phyloP scores from a whole-genome alignment of 2,329 filamentous ascomycete genomes.

The Apiospora aurea region DNA sequence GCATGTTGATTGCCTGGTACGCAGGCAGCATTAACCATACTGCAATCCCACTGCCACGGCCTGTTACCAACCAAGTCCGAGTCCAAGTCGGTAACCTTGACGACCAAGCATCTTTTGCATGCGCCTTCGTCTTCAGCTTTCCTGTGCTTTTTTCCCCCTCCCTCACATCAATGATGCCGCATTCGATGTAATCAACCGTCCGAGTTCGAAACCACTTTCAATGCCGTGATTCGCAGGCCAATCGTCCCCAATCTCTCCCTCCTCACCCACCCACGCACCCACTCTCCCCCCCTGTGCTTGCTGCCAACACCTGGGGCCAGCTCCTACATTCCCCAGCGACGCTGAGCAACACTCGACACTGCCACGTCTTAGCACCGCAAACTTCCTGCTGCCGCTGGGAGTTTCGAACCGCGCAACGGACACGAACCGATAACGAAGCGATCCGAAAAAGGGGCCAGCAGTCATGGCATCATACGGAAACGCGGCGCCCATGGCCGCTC shows the following conservation, averaged over 20 bases:
- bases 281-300: constrained; percentile 2
- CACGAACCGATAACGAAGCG: constrained; percentile 16
- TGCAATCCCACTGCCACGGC: neutral
- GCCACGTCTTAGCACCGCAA: neutral
- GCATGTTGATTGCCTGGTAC: constrained; percentile 8
- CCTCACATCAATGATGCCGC: constrained; percentile 10
- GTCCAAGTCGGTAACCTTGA: constrained; percentile 12
- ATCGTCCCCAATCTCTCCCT: constrained; percentile 15
- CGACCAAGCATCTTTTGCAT: constrained; percentile 17
- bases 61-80: constrained; percentile 5
- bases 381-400: neutral
- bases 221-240: constrained; percentile 21
- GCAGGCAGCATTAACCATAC: constrained; percentile 8
- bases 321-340: constrained; percentile 15
- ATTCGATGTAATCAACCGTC: constrained; percentile 2
- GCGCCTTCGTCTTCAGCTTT: constrained; percentile 14
- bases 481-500: constrained; percentile 40
- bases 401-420: neutral
- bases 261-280: neutral
- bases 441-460: constrained; percentile 18
- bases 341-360: constrained; percentile 6
- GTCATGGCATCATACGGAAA: constrained; percentile 41
- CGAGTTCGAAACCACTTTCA: constrained; percentile 17
- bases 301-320: constrained; percentile 7
- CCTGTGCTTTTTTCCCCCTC: neutral